Base-by-base conservation (phyloP, 2,329 filamentous ascomycete species). In the Bipolaris gigantea region DNA sequence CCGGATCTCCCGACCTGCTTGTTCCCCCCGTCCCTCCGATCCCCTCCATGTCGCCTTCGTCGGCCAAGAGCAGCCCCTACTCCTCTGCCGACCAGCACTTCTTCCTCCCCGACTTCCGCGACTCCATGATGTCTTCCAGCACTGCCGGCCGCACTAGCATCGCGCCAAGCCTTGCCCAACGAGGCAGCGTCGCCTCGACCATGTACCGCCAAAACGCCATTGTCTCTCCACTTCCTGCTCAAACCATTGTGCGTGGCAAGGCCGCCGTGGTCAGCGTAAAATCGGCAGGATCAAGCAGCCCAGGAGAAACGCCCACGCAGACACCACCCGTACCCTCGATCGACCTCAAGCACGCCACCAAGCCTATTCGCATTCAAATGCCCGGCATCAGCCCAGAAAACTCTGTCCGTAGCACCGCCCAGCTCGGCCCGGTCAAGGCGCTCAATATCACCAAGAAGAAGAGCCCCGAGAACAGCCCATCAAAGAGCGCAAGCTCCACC, bases 1-100 rank as follows among this genome's bases (percentile, higher is more conserved):
- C 90, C 5, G 87, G 89, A n/a, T 93, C 91, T 0, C 90, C 90
- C 3, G 86, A 85, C 35, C 79, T 91, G 18, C 83, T 93, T 46
- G 89, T 95, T 4, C 92, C 92, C n/a, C 93, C 93, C 0, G 92
- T 99, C 4, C 94, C 94, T 38, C 92, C 93, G 15, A 91, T 97
- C 57, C 93, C 94, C 42, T 78, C 79, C 39, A 78, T 79, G 55
- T 76, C 73, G 47, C 74, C 83, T 35, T 80, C 85, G 50, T 84
- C 87, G 11, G 80, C 82, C 55, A 77, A 80, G 55, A 81, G 78
- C 66, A 84, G 78, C 51, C 85, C 85, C 1, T 81, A 81, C 59
- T 83, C 83, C 50, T 83, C 75, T 53, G 66, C 69, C 19, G 90
- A 95, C 57, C 89, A 94, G 69, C 90, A 95, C 71, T 97, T 96